Conservation (phyloP, 1,139 yeast species). For the Candida sanyaensis region DNA sequence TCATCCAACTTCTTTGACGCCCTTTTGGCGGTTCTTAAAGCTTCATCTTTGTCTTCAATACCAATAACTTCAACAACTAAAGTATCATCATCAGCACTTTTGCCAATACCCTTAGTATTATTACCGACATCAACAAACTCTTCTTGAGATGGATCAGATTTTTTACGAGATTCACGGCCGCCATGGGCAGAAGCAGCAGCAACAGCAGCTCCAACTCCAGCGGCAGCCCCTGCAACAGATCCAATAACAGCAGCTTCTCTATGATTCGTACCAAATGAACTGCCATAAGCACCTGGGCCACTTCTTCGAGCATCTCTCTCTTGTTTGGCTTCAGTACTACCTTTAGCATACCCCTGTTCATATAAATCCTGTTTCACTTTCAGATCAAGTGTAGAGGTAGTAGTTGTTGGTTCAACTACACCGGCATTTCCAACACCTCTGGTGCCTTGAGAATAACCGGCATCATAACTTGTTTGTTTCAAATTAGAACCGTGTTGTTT, state of each 20-base stretch:
- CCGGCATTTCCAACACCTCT: background rate
- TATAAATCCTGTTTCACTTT: conserved; percentile 13
- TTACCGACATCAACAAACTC: conserved; percentile 7
- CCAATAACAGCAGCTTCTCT: conserved; percentile 13
- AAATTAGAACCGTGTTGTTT: background rate
- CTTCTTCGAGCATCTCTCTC: conserved; percentile 5
- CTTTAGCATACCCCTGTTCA: conserved; percentile 15
- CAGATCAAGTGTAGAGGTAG: background rate
- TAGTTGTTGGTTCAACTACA: background rate
- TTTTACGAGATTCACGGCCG: conserved; percentile 5
- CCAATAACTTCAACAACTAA: conserved; percentile 43
- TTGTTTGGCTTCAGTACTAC: conserved; percentile 11
- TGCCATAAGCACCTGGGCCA: background rate
- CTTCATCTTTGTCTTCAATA: conserved; percentile 31
- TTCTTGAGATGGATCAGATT: background rate
- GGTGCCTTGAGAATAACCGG: conserved; percentile 2
- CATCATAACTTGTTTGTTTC: background rate
- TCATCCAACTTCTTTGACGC: conserved; percentile 36
- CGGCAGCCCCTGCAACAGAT: conserved; percentile 9
- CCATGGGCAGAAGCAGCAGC: conserved; percentile 7
- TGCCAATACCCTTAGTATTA: conserved; percentile 1
- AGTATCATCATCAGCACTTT: background rate
- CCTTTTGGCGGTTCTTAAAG: conserved; percentile 36
- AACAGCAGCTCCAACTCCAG: conserved; percentile 8
- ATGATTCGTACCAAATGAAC: conserved; percentile 9